Percentiles rank a stretch among this genome's conserved stretches.
Evolutionary conservation across 441 rosid species (phyloP).

Genomic region (Corymbia citriodora): DNA sequence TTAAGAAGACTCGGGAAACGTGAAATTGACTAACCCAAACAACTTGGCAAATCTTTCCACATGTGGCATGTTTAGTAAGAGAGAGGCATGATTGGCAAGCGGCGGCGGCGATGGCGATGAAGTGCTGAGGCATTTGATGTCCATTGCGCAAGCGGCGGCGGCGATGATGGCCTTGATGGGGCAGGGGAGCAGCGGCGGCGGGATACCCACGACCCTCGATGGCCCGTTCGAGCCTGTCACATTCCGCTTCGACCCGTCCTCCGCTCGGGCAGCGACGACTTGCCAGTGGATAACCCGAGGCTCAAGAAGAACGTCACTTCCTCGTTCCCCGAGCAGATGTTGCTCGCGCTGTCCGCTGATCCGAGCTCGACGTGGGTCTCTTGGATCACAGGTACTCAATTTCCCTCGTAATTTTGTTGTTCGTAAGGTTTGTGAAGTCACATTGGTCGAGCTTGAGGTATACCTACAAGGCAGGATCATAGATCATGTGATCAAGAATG

Average conservation of each 20-base stretch:
- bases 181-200: too few species aligned
- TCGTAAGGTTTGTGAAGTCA: neutral
- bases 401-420: neutral
- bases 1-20: too few species aligned
- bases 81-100: neutral
- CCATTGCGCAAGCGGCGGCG: too few species aligned
- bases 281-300: constrained; percentile 46
- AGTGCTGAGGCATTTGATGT: too few species aligned
- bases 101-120: too few species aligned
- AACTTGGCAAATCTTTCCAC: too few species aligned
- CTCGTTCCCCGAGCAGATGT: constrained; percentile 43
- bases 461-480: too few species aligned
- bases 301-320: constrained; percentile 39
- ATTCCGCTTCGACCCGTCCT: constrained; percentile 45
- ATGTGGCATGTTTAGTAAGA: too few species aligned
- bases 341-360: constrained; percentile 30
- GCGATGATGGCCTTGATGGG: too few species aligned
- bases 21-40: too few species aligned
- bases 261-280: constrained; percentile 52
- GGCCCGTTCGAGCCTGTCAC: constrained; percentile 52
- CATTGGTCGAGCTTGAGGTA: neutral
- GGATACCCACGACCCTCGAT: constrained; percentile 58
- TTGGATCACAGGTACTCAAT: constrained; percentile 45
- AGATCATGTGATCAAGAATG: too few species aligned
- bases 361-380: constrained; percentile 56